Evolutionary conservation across 2,329 filamentous ascomycete species (phyloP).

Genomic region (Cladobotryum mycophilum): DNA sequence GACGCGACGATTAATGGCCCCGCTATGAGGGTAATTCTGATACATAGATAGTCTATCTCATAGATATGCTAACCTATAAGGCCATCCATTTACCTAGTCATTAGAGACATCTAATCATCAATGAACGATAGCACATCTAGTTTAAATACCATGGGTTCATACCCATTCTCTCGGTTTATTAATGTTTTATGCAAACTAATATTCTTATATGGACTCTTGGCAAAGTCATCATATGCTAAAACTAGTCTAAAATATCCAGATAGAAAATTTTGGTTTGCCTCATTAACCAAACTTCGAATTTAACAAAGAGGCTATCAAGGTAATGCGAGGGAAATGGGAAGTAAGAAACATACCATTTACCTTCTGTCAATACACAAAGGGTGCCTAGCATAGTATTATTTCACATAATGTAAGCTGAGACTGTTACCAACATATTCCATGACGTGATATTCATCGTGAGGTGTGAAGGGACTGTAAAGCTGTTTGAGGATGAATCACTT

Average conservation of each 20-base stretch:
- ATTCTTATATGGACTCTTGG: too few relatives aligned
- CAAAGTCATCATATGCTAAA: too few relatives aligned
- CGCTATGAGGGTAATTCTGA: not conserved
- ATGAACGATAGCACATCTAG: too few relatives aligned
- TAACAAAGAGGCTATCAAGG: too few relatives aligned
- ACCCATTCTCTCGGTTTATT: not conserved
- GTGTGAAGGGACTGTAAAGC: constrained; percentile 53
- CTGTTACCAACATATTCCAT: constrained; percentile 63
- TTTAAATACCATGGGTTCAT: not conserved
- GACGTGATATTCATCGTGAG: constrained; percentile 60
- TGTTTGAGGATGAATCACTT: constrained; percentile 67
- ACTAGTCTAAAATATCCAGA: too few relatives aligned
- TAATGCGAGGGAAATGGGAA: too few relatives aligned
- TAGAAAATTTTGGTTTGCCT: too few relatives aligned
- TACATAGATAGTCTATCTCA: not conserved
- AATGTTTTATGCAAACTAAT: too few relatives aligned
- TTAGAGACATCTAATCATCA: too few relatives aligned
- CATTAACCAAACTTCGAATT: too few relatives aligned
- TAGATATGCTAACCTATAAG: not conserved
- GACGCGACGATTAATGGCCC: not conserved
- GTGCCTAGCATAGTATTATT: constrained; percentile 54
- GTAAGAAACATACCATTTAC: constrained; percentile 16
- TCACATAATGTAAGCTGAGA: constrained; percentile 68
- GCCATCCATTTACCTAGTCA: not conserved
- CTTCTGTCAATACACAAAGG: not conserved